Evolutionary conservation across 805 yeast species (phyloP).

Genomic region (Wickerhamiella brachini): DNA sequence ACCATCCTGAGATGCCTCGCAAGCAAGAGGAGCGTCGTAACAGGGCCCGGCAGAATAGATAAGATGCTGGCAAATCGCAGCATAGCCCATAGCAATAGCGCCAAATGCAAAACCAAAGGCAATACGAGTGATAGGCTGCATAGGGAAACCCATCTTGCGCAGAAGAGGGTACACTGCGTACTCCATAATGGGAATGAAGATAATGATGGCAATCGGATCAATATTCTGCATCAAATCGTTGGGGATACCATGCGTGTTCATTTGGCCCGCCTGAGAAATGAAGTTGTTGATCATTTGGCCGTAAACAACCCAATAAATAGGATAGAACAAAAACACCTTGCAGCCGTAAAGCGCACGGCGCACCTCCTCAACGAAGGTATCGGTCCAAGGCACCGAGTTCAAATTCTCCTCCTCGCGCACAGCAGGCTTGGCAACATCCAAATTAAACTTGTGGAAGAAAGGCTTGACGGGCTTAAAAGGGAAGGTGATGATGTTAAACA

Average conservation of each 20-base stretch:
- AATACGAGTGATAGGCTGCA: slow-evolving; percentile 62
- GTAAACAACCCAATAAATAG: slow-evolving; percentile 62
- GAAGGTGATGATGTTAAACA: slow-evolving; percentile 6
- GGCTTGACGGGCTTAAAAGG: slow-evolving; percentile 10
- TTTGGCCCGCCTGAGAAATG: slow-evolving; percentile 58
- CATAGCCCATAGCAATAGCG: slow-evolving; percentile 53
- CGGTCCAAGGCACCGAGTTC: slow-evolving; percentile 39
- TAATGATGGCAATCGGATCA: slow-evolving; percentile 60
- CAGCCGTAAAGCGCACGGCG: slow-evolving; percentile 52
- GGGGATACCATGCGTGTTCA: slow-evolving; percentile 66
- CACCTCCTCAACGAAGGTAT: slow-evolving; percentile 62
- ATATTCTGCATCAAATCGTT: slow-evolving; percentile 67
- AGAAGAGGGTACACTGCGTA: slow-evolving; percentile 40
- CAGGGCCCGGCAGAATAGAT: slow-evolving; percentile 65
- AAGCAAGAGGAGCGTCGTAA: slow-evolving; percentile 46
- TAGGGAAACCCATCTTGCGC: slow-evolving; percentile 35
- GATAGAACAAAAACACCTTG: slow-evolving; percentile 56
- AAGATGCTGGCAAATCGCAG: slow-evolving; percentile 59
- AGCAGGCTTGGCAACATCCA: slow-evolving; percentile 47
- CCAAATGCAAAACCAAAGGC: slow-evolving; percentile 56
- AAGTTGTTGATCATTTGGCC: slow-evolving; percentile 63
- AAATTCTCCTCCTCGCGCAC: slow-evolving; percentile 33
- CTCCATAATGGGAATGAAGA: slow-evolving; percentile 66
- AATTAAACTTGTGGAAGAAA: slow-evolving; percentile 19
- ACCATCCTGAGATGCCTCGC: slow-evolving; percentile 28